Evolutionary conservation across 2,329 filamentous ascomycete species (phyloP).

Genomic region (Incumbomyces lentus): DNA sequence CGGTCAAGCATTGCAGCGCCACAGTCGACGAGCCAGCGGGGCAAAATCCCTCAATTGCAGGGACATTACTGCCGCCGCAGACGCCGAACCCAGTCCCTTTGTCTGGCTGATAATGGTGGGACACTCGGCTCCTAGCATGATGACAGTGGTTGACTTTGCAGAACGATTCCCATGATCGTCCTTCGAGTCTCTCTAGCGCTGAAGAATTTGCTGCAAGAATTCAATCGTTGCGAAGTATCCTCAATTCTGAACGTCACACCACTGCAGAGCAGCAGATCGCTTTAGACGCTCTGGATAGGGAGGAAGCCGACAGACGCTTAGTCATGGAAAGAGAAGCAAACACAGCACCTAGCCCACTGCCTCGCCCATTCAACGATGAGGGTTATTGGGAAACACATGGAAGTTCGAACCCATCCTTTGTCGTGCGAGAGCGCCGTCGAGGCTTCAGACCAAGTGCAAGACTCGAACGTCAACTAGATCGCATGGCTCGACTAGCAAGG

Average conservation of each 20-base stretch:
- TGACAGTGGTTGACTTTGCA: slow-evolving; percentile 2
- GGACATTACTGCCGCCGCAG: not conserved
- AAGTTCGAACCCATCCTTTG: slow-evolving; percentile 10
- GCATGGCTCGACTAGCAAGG: slow-evolving; percentile 7
- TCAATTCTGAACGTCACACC: slow-evolving; percentile 28
- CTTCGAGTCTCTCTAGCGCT: slow-evolving; percentile 16
- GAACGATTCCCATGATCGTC: slow-evolving; percentile 9
- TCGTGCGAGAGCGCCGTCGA: slow-evolving; percentile 19
- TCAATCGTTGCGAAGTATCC: slow-evolving; percentile 30
- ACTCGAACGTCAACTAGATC: slow-evolving; percentile 16
- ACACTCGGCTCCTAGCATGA: not conserved
- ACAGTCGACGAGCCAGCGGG: no score
- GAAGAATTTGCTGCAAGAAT: slow-evolving; percentile 22
- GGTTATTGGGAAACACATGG: slow-evolving; percentile 9
- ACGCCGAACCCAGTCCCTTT: slow-evolving; percentile 1
- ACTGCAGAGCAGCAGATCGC: slow-evolving; percentile 26
- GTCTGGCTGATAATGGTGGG: slow-evolving; percentile 6
- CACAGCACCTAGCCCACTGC: slow-evolving; percentile 14
- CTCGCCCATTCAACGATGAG: not conserved
- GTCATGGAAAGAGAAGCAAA: slow-evolving; percentile 21
- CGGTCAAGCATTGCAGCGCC: no score
- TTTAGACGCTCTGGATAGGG: slow-evolving; percentile 30
- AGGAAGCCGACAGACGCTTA: slow-evolving; percentile 25
- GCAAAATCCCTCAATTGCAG: no score
- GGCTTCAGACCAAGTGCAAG: slow-evolving; percentile 22